Percentiles rank a stretch among this genome's conserved stretches.
Conservation (phyloP, 2,329 filamentous ascomycete genomes). For the Sporothrix variecibatus region DNA sequence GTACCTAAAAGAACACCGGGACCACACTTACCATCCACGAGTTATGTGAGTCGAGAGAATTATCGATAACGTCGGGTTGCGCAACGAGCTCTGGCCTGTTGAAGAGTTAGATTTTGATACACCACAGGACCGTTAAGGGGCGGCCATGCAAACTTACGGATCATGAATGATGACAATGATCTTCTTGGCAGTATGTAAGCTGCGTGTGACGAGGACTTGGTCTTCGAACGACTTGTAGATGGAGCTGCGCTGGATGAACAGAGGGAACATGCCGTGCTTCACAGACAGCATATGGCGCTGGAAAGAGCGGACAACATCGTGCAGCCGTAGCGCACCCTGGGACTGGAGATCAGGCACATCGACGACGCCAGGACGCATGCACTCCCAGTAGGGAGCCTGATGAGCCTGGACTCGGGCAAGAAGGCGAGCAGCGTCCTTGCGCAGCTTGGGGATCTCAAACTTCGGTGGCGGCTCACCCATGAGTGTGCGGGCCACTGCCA, state of each 20-base stretch:
- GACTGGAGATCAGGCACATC: conserved; percentile 54
- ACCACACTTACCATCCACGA: conserved; percentile 72
- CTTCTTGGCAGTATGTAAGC: conserved; percentile 65
- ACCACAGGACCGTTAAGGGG: not conserved
- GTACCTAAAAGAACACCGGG: no score
- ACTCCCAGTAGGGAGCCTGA: conserved; percentile 79
- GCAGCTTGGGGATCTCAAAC: conserved; percentile 58
- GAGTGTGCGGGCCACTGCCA: conserved; percentile 86
- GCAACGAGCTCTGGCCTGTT: conserved; percentile 68
- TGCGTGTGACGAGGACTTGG: conserved; percentile 79
- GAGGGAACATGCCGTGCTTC: conserved; percentile 73
- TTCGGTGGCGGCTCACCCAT: conserved; percentile 88
- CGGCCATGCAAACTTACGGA: conserved; percentile 59
- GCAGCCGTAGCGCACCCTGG: conserved; percentile 63
- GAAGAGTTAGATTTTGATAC: conserved; percentile 26
- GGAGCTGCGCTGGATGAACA: conserved; percentile 74
- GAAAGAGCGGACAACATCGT: conserved; percentile 77
- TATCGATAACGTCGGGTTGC: conserved; percentile 68
- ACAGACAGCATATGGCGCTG: conserved; percentile 72
- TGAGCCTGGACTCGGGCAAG: conserved; percentile 61
- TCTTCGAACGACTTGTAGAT: conserved; percentile 80
- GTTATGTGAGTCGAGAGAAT: conserved; percentile 78
- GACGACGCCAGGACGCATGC: conserved; percentile 71
- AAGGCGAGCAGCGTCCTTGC: conserved; percentile 57
- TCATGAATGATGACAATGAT: conserved; percentile 89